A percentile compares a stretch with the other conserved stretches of the same genome.
Evolutionary conservation across 164 flowering plant genomes (phyloP).

Genomic region (Berberis vulgaris): DNA sequence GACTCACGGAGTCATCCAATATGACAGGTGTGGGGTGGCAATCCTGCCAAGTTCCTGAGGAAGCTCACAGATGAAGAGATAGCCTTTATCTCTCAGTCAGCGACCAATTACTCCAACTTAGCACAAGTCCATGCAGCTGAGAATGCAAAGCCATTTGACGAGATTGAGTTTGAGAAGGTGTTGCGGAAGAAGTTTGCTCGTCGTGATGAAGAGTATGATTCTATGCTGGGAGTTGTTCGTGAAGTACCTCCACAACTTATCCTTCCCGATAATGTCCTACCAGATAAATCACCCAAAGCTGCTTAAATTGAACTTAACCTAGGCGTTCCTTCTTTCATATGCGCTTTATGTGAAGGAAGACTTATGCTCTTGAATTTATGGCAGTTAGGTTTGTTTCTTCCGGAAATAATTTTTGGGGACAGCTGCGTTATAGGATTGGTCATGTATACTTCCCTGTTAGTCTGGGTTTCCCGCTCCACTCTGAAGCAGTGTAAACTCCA

Average conservation of each 20-base stretch:
- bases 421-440: neutral
- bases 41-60: constrained; percentile 89
- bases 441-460: neutral
- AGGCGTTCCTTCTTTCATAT: neutral
- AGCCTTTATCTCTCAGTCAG: constrained; percentile 76
- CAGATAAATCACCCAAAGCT: constrained; percentile 46
- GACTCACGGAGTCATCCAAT: neutral
- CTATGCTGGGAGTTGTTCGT: constrained; percentile 72
- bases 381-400: too few relatives aligned
- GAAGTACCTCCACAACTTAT: constrained; percentile 71
- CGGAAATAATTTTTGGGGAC: neutral
- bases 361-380: too few relatives aligned
- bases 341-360: too few relatives aligned
- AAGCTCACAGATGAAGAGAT: constrained; percentile 88
- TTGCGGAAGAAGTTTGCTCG: constrained; percentile 85
- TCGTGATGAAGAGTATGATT: constrained; percentile 78
- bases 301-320: constrained; percentile 13
- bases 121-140: constrained; percentile 92
- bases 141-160: constrained; percentile 76
- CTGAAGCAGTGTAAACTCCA: too few relatives aligned
- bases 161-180: constrained; percentile 82
- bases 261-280: constrained; percentile 62
- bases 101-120: constrained; percentile 70
- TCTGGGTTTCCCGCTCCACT: too few relatives aligned
- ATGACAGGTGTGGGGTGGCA: constrained; percentile 92